These are phyloP conservation scores for Lipomyces sp. DNA, from an alignment of 805 yeast genomes.

Conservation along the genomic window DNA sequence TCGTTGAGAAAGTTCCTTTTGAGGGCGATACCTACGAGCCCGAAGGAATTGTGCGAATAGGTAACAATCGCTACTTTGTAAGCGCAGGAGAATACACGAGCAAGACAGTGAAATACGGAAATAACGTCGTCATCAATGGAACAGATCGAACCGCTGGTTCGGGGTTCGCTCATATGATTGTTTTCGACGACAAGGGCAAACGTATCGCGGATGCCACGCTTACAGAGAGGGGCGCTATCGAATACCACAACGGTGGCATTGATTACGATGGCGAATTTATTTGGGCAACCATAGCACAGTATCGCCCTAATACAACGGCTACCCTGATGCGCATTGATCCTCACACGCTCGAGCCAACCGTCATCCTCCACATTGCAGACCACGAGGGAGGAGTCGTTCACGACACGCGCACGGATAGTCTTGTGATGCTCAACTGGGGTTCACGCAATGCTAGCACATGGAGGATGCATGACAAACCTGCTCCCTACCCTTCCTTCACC, in stretches of 20 bases:
- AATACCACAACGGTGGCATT: constrained; percentile 24
- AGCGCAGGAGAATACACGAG: constrained; percentile 16
- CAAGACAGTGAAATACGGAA: constrained; percentile 18
- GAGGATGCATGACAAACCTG: background rate
- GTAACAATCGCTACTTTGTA: constrained; percentile 17
- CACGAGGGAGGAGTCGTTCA: constrained; percentile 24
- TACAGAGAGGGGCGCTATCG: constrained; percentile 15
- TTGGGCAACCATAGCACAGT: constrained; percentile 25
- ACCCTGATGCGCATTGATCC: constrained; percentile 21
- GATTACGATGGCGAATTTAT: constrained; percentile 24
- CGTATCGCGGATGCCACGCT: constrained; percentile 23
- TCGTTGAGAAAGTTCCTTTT: constrained; percentile 20
- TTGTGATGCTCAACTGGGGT: constrained; percentile 22
- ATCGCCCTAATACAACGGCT: constrained; percentile 22
- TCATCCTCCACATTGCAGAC: constrained; percentile 19
- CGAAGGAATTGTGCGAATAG: constrained; percentile 22
- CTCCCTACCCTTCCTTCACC: constrained; percentile 15
- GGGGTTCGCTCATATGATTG: constrained; percentile 20
- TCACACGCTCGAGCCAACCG: constrained; percentile 16
- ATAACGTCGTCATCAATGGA: constrained; percentile 18
- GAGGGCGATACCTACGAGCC: constrained; percentile 28
- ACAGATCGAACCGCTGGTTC: constrained; percentile 24
- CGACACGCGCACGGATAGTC: constrained; percentile 13
- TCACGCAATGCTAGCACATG: constrained; percentile 21
- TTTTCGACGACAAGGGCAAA: constrained; percentile 21